Percentiles rank a stretch among this genome's conserved stretches.
Conservation (phyloP, 768 basidiomycete genomes). For the Psilocybe sp. region DNA sequence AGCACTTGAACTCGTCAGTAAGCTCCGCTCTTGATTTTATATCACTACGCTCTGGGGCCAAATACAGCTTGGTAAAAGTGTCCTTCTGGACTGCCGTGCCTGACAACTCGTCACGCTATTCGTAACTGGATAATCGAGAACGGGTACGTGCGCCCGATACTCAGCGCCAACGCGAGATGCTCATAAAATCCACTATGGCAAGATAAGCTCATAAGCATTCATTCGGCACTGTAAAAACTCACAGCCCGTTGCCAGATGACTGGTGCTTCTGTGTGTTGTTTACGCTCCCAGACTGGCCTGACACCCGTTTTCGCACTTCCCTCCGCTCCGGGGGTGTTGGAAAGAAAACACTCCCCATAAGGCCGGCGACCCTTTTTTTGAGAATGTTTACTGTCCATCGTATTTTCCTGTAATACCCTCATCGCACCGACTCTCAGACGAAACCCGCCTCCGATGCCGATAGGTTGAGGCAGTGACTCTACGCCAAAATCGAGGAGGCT, state of each 20-base stretch:
- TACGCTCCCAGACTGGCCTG: constrained; percentile 93
- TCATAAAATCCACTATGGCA: too few species aligned
- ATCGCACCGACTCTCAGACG: constrained; percentile 40
- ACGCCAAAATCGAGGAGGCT: constrained; percentile 61
- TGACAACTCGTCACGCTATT: constrained; percentile 70
- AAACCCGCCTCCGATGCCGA: constrained; percentile 79
- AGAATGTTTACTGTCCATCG: constrained; percentile 43
- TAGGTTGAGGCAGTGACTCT: constrained; percentile 68
- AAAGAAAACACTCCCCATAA: constrained; percentile 67
- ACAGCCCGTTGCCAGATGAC: too few species aligned
- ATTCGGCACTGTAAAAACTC: too few species aligned
- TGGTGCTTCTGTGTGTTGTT: constrained; percentile 42
- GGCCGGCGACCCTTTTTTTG: constrained; percentile 70
- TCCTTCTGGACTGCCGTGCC: constrained; percentile 69
- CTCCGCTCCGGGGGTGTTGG: constrained; percentile 73
- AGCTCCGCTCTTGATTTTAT: too few species aligned
- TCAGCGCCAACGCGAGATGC: constrained; percentile 69
- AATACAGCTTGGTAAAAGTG: constrained; percentile 36
- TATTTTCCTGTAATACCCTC: neutral
- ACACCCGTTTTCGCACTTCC: constrained; percentile 88
- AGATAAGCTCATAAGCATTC: too few species aligned
- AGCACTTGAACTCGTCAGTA: constrained; percentile 64
- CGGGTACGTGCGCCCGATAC: constrained; percentile 61
- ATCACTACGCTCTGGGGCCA: constrained; percentile 1
- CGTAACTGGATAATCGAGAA: constrained; percentile 73